Percentiles rank a stretch among this genome's conserved stretches.
Conservation (phyloP, 1,284 basidiomycete species). For the Vanrija humicola region DNA sequence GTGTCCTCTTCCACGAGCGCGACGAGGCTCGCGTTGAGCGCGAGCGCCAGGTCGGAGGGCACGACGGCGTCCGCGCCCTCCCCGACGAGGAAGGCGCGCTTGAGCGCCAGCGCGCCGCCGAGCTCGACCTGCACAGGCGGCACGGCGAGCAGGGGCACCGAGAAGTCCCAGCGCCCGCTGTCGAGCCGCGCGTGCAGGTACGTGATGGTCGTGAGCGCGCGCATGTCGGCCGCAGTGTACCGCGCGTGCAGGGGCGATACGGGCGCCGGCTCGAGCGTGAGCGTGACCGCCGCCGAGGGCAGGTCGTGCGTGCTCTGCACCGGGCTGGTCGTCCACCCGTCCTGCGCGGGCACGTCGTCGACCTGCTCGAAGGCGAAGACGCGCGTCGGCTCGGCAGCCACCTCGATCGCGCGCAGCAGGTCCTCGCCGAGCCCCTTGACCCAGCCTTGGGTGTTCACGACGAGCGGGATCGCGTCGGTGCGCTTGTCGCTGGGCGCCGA, state of each 20-base stretch:
- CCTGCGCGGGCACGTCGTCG: slow-evolving; percentile 3
- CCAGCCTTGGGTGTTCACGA: slow-evolving; percentile 98
- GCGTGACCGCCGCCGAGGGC: slow-evolving; percentile 8
- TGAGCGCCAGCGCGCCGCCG: slow-evolving; percentile 52
- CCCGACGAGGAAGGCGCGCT: slow-evolving; percentile 62
- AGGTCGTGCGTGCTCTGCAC: slow-evolving; percentile 12
- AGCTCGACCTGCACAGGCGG: slow-evolving; percentile 66
- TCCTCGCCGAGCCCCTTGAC: slow-evolving; percentile 88
- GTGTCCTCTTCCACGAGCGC: slow-evolving; percentile 57
- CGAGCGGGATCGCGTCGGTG: slow-evolving; percentile 65
- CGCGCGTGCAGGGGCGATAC: slow-evolving; percentile 50
- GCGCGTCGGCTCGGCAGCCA: slow-evolving; percentile 61
- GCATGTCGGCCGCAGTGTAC: slow-evolving; percentile 69
- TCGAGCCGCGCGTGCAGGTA: slow-evolving; percentile 65
- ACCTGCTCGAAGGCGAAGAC: slow-evolving; percentile 57
- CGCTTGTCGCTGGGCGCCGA: slow-evolving; percentile 43
- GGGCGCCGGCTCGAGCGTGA: slow-evolving; percentile 35
- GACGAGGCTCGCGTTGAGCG: slow-evolving; percentile 77
- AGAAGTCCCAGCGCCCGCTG: slow-evolving; percentile 61
- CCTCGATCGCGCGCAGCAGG: slow-evolving; percentile 66
- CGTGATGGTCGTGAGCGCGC: slow-evolving; percentile 67
- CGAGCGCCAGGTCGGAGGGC: slow-evolving; percentile 60
- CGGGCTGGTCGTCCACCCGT: slow-evolving; percentile 35
- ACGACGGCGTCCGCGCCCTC: slow-evolving; percentile 71
- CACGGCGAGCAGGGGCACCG: slow-evolving; percentile 62